Evolutionary conservation across 2,329 filamentous ascomycete genomes (phyloP), one percentile per base, ranked within the genome.

Genomic region (Ophiosphaerella korrae): DNA sequence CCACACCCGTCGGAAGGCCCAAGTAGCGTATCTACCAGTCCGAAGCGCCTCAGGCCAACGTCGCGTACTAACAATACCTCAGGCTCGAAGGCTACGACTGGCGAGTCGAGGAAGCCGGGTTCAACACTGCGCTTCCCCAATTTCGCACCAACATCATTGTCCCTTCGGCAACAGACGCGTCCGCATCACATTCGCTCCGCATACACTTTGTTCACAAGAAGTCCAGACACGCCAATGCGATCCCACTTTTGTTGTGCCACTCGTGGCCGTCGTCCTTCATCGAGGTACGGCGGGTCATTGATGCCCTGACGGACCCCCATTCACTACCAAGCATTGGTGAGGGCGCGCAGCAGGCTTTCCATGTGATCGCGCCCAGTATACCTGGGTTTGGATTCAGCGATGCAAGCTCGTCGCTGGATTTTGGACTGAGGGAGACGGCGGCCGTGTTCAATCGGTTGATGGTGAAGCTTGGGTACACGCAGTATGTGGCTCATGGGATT

Each of bases 351-450:
- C 60, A 66, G 52, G 78, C 84, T 0, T 89, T 89, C 61, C 84
- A 89, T 62, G 66, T 89, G n/a, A 80, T 89, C 16, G 82, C 84
- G 16, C 86, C 87, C 1, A 84, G 83, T 37, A 78, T 89, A 16
- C 86, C 87, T 0, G 86, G 86, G 0, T 75, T 87, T 39, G 86
- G 85, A 13, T 89, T 89, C 63, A 88, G 85, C 67, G 85, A 88
- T 67, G 76, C 84, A 2, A 76, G 86, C 34, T 74, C 77, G 1
- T 76, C 77, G 47, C 79, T 80, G 41, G 72, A 72, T 7, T 75
- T 80, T 62, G 77, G 80, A n/a, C 70, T 84, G 48, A 66, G 75
- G 5, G 74, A 79, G 11, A 83, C 84, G 0, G 85, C 84, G 0
- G 76, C 78, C 2, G 70, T 86, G 11, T 78, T 88, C 45, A 75